A percentile compares a stretch with the other conserved stretches of the same genome.
Evolutionary conservation across 495 filamentous ascomycete species (phyloP).

Genomic region (Pseudomonodictys pantanalensis): DNA sequence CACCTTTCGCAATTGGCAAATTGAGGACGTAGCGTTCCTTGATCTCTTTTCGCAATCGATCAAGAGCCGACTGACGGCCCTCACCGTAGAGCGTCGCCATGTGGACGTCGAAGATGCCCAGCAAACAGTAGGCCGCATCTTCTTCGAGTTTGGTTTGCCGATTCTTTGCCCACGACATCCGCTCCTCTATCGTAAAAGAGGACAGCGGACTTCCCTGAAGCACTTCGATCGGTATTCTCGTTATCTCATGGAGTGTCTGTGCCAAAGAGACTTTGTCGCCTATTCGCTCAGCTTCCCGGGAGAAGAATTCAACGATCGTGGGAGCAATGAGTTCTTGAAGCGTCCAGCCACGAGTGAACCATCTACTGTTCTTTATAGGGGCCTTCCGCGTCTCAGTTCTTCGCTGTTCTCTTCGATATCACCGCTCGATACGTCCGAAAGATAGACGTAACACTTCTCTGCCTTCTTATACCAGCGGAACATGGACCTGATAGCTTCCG

Average conservation of each 20-base stretch:
- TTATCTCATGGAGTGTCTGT: not conserved
- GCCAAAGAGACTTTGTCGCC: not conserved
- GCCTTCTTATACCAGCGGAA: constrained; percentile 2
- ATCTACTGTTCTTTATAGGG: not conserved
- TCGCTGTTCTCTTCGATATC: not conserved
- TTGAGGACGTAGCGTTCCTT: not conserved
- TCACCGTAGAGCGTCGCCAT: not conserved
- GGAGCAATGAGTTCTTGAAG: not conserved
- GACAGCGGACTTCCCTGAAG: not conserved
- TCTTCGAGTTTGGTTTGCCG: not conserved
- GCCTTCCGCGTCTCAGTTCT: not conserved
- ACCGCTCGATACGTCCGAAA: not conserved
- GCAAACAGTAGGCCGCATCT: not conserved
- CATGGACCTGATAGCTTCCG: not conserved
- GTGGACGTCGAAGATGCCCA: not conserved
- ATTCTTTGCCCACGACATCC: not conserved
- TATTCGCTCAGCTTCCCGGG: not conserved
- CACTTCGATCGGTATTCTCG: not conserved
- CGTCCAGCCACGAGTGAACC: too few relatives aligned
- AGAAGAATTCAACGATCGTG: not conserved
- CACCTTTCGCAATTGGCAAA: constrained; percentile 22
- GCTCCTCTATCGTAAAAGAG: not conserved
- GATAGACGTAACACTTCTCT: not conserved
- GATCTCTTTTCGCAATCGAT: not conserved
- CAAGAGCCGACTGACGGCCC: not conserved